Evolutionary conservation across 2,329 filamentous ascomycete species (phyloP).

Genomic region (Neophaeococcomyces aloes): DNA sequence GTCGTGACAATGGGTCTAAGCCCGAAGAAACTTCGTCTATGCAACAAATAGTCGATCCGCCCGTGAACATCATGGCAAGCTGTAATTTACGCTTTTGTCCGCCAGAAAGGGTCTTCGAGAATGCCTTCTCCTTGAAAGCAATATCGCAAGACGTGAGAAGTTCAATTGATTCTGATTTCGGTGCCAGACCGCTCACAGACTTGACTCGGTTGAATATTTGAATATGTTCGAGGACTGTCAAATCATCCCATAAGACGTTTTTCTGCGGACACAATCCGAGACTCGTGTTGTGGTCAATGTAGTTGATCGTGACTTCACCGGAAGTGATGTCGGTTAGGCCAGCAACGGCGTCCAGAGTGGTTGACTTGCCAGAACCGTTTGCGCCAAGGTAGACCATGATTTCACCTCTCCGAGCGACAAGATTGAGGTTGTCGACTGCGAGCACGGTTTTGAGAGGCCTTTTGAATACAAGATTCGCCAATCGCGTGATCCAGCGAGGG

Average conservation of each 20-base stretch:
- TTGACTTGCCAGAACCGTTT: slow-evolving; percentile 84
- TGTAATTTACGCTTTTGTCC: slow-evolving; percentile 90
- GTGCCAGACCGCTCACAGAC: slow-evolving; percentile 28
- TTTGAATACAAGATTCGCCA: slow-evolving; percentile 38
- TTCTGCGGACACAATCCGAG: slow-evolving; percentile 84
- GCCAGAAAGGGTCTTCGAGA: slow-evolving; percentile 69
- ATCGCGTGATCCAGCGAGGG: slow-evolving; percentile 50
- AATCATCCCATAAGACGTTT: slow-evolving; percentile 84
- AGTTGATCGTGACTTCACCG: slow-evolving; percentile 61
- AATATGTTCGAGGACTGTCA: slow-evolving; percentile 79
- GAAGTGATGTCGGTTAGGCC: slow-evolving; percentile 67
- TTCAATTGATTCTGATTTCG: slow-evolving; percentile 38
- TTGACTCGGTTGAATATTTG: slow-evolving; percentile 76
- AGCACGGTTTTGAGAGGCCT: slow-evolving; percentile 54
- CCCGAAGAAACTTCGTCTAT: slow-evolving; percentile 87
- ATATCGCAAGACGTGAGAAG: slow-evolving; percentile 60
- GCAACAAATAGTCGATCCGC: slow-evolving; percentile 77
- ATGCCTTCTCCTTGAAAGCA: slow-evolving; percentile 59
- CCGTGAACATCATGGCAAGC: slow-evolving; percentile 89
- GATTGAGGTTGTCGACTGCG: slow-evolving; percentile 65
- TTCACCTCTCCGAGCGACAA: slow-evolving; percentile 64
- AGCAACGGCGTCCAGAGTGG: slow-evolving; percentile 77
- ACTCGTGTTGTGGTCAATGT: slow-evolving; percentile 64
- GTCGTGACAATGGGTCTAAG: slow-evolving; percentile 71
- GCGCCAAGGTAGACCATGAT: slow-evolving; percentile 80